Conservation (phyloP, 495 filamentous ascomycete species). For the Aspergillus indologenus region DNA sequence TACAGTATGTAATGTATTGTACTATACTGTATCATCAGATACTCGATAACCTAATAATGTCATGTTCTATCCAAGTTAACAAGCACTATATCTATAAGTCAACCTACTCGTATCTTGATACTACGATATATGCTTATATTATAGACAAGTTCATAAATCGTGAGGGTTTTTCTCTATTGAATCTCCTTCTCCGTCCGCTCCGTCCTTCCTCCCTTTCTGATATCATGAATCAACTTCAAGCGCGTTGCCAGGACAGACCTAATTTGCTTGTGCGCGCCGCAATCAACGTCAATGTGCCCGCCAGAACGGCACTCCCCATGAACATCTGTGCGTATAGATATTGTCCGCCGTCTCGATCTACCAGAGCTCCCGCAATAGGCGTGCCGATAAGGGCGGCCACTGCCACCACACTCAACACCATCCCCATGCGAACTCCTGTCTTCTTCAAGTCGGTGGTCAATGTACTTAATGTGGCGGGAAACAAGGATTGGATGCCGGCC, state of each 20-base stretch:
- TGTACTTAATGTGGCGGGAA: slow-evolving; percentile 57
- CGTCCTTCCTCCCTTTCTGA: too few relatives aligned
- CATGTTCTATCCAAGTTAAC: too few relatives aligned
- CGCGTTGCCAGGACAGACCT: slow-evolving; percentile 29
- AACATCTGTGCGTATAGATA: slow-evolving; percentile 61
- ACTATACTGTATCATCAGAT: too few relatives aligned
- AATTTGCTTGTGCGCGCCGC: slow-evolving; percentile 46
- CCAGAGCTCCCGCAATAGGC: slow-evolving; percentile 66
- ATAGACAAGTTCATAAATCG: too few relatives aligned
- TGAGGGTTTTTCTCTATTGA: too few relatives aligned
- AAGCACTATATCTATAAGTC: too few relatives aligned
- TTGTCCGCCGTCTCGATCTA: slow-evolving; percentile 45
- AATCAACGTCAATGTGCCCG: slow-evolving; percentile 45
- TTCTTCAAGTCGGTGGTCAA: slow-evolving; percentile 64
- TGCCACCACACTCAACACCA: slow-evolving; percentile 73
- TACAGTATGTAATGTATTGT: background rate
- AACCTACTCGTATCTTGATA: too few relatives aligned
- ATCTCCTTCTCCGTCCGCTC: too few relatives aligned
- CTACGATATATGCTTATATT: too few relatives aligned
- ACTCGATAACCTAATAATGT: too few relatives aligned
- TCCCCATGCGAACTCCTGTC: slow-evolving; percentile 70
- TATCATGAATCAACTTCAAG: slow-evolving; percentile 18
- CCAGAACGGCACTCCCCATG: slow-evolving; percentile 46
- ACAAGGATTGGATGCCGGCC: slow-evolving; percentile 66
- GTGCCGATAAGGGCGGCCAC: slow-evolving; percentile 72